These are phyloP conservation scores for Kregervanrija pseudodelftensis DNA, from an alignment of 805 yeast genomes.

Conservation along the genomic window DNA sequence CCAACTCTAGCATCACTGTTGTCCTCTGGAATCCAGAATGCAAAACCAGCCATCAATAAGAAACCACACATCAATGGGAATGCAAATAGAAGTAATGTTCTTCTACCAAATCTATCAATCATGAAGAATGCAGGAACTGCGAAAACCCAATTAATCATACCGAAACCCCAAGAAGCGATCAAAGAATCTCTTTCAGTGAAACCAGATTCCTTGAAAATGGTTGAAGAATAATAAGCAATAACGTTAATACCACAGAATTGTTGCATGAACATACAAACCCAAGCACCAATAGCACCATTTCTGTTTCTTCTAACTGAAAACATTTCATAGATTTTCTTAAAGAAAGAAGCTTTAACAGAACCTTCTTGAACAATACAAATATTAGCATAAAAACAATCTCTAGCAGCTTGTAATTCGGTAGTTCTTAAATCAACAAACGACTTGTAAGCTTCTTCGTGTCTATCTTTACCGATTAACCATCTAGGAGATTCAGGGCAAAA, in stretches of 20 bases:
- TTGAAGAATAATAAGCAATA: slow-evolving; percentile 77
- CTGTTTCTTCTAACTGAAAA: slow-evolving; percentile 73
- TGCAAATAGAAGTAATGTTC: slow-evolving; percentile 41
- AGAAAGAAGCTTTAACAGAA: slow-evolving; percentile 39
- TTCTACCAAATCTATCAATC: slow-evolving; percentile 62
- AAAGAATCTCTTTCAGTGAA: slow-evolving; percentile 56
- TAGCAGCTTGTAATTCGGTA: slow-evolving; percentile 53
- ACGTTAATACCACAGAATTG: slow-evolving; percentile 89
- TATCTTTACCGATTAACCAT: slow-evolving; percentile 68
- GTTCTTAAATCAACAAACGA: slow-evolving; percentile 44
- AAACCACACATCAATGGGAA: slow-evolving; percentile 62
- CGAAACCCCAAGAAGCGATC: slow-evolving; percentile 82
- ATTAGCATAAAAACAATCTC: slow-evolving; percentile 64
- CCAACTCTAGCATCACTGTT: slow-evolving; percentile 50
- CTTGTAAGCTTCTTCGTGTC: slow-evolving; percentile 51
- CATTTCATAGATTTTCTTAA: slow-evolving; percentile 46
- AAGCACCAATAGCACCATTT: slow-evolving; percentile 74
- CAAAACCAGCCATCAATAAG: slow-evolving; percentile 57
- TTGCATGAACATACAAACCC: slow-evolving; percentile 83
- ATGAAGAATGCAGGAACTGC: slow-evolving; percentile 56
- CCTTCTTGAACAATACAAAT: slow-evolving; percentile 58
- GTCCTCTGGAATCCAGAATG: slow-evolving; percentile 56
- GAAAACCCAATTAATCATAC: slow-evolving; percentile 65
- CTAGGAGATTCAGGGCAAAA: slow-evolving; percentile 72
- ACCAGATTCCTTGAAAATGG: slow-evolving; percentile 64